Base-by-base conservation (phyloP, 495 filamentous ascomycete genomes). In the Cladorrhinum samala region DNA sequence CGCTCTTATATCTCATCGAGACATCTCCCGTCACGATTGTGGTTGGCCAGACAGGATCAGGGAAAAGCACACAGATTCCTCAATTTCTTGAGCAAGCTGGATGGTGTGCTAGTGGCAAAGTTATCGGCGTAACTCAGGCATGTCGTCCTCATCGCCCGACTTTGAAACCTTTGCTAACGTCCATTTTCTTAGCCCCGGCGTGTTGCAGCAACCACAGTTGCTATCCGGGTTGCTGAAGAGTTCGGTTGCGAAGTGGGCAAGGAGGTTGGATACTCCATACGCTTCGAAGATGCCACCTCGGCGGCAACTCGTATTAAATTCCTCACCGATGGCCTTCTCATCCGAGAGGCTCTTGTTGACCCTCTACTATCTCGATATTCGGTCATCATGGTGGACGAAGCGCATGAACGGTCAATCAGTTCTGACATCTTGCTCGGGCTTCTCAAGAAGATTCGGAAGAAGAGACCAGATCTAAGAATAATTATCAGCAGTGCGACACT, bases 361-460 rank as follows among this genome's bases (percentile, higher is more conserved):
- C 93, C 93, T 52, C 75, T 96, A 13, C 72, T 99, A 16, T 93
- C 88, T 25, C 82, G 91, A 5, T 99, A 99, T 66, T 95, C 89
- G 6, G 88, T 97, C 30, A 89, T 99, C 61, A 99, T 97, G 92
- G 86, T 99, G 19, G 93, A 99, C 64, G 93, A 99, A 67, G 94
- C 94, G 23, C 93, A 99, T 70, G 93, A 99, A 68, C 82, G 94
- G 49, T 95, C 89, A 54, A 78, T 99, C 51, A 95, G 91, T 69
- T 91, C 91, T 6, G 93, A 99, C 61, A 82, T 99, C 36, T 79
- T 99, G 4, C 81, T 99, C 36, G 91, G 93, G 0, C 74, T 96
- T n/a, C 65, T 99, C 38, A 97, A 96, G 72, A 97, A 97, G 67
- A 93, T 99, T 56, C 70, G 81, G 51, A 91, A 83, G 68, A 84